Evolutionary conservation across 1,139 yeast genomes (phyloP), one percentile per base, ranked within the genome.

Genomic region (Taphrina betulina): DNA sequence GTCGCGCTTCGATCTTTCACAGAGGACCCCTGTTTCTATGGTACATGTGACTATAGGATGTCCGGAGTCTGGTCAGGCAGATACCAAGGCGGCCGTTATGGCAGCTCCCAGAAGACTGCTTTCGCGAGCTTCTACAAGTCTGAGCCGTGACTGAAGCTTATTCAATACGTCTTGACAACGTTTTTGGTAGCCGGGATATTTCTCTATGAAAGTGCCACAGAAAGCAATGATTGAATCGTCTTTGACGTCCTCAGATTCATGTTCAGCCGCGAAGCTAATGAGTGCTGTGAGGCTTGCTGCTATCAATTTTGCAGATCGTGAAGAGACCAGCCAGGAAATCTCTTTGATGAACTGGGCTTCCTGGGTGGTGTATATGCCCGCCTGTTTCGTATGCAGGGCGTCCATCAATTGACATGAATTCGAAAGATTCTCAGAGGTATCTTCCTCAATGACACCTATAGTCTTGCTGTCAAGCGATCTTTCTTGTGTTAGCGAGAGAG

Each of bases 171-270:
- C 60, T 62, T 69, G 71, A 55, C 69, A 67, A 28, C 69, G 80
- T 5, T 80, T 79, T 68, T 79, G 77, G 71, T 84, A 88, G 20
- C 89, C 88, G 28, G 95, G 95, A 66, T 86, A 89, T 66, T 81
- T 83, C 68, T 87, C 95, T 52, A 88, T 82, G 58, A 88, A 89
- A 3, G 95, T 82, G 19, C 96, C 96, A 66, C 87, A 94, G 63
- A 86, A 87, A 48, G 95, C 95, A 61, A 88, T 79, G 66, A 83
- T 34, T 28, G 55, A 22, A 19, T 44, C 33, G 33, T 44, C 44
- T 3, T 14, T 34, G 5, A 26, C 26, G 53, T 63, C 65, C 60
- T 72, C n/a, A n/a, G n/a, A n/a, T n/a, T n/a, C n/a, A n/a, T 70
- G 53, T 77, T 67, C 3, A 78, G 76, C 34, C n/a, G n/a, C n/a